Evolutionary conservation across 2,329 filamentous ascomycete species (phyloP).

Genomic region (Trichothecium roseum): DNA sequence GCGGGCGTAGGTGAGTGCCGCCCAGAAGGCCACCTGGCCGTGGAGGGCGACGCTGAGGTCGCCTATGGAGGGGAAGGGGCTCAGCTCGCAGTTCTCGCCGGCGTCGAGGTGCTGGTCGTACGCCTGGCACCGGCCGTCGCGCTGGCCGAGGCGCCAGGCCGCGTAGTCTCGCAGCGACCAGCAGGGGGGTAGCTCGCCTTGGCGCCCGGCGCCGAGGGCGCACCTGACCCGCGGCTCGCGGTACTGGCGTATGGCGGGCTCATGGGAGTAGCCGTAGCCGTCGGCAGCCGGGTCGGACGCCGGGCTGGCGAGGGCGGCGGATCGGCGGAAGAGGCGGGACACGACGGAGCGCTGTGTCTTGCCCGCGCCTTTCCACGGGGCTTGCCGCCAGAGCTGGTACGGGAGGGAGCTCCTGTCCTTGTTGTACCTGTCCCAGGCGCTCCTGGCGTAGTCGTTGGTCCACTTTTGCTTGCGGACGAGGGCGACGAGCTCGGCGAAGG

Average conservation of each 20-base stretch:
- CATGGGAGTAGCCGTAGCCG: neutral
- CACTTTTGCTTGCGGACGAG: constrained; percentile 5
- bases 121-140: constrained; percentile 1
- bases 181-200: constrained; percentile 1
- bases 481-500: constrained; percentile 3
- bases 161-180: constrained; percentile 6
- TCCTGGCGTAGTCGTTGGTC: constrained; percentile 4
- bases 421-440: constrained; percentile 6
- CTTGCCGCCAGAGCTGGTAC: constrained; percentile 6
- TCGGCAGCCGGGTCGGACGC: neutral
- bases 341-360: neutral
- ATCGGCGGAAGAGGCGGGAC: neutral
- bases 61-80: constrained; percentile 4
- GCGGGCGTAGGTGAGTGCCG: neutral
- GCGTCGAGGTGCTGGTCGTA: neutral
- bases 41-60: constrained; percentile 5
- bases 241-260: constrained; percentile 3
- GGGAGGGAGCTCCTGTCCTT: constrained; percentile 1
- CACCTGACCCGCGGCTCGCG: constrained; percentile 2
- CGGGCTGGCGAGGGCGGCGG: constrained; percentile 1
- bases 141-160: constrained; percentile 1
- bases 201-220: constrained; percentile 1
- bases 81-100: constrained; percentile 8
- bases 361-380: too few species aligned
- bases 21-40: constrained; percentile 8